Evolutionary conservation across 257 asterid genomes (phyloP).

Genomic region (Penstemon barbatus): DNA sequence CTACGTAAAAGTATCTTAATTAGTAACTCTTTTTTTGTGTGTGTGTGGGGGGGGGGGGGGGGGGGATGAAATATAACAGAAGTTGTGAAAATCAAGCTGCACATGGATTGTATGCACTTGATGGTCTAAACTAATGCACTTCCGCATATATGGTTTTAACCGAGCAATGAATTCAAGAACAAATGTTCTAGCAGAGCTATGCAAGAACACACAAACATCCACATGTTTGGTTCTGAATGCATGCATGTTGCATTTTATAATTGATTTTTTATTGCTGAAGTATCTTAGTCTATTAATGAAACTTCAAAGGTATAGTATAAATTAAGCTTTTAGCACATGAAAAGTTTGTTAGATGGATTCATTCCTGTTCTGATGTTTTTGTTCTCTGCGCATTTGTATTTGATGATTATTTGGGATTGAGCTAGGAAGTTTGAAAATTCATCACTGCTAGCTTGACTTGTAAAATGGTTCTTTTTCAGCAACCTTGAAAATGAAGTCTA

Average conservation of each 20-base stretch:
- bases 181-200: conserved; percentile 1
- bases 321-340: background rate
- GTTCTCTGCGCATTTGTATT: background rate
- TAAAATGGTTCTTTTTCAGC: background rate
- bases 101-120: conserved; percentile 5
- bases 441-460: background rate
- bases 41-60: conserved; percentile 8
- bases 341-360: background rate
- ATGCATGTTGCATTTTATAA: background rate
- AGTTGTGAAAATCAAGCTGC: conserved; percentile 13
- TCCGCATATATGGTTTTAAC: background rate
- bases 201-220: background rate
- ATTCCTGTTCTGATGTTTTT: background rate
- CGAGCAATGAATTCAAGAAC: conserved; percentile 1
- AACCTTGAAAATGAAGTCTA: background rate
- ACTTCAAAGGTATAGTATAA: background rate
- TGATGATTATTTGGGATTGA: conserved; percentile 16
- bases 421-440: background rate
- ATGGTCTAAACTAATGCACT: conserved; percentile 17
- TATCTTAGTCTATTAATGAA: background rate
- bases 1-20: conserved; percentile 9
- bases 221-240: background rate
- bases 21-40: too few species aligned
- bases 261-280: background rate
- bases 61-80: background rate